phyloP scores from a whole-genome alignment of 202 grass and related monocot species.

The Sporobolus alterniflorus region DNA sequence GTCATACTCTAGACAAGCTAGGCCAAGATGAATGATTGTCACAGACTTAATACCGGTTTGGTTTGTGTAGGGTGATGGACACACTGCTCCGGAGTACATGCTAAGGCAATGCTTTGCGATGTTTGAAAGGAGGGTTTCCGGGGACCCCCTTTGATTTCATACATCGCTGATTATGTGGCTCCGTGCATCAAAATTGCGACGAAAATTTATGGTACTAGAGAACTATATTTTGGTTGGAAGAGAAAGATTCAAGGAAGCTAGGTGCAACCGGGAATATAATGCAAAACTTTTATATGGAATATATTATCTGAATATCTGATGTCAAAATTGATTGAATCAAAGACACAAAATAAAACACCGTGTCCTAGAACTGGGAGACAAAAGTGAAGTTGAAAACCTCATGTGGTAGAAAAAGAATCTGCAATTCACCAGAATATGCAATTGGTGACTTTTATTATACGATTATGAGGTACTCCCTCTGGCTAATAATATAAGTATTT shows the following conservation, averaged over 20 bases:
- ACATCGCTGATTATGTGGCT: background rate
- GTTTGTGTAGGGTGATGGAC: constrained; percentile 42
- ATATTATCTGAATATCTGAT: too few species aligned
- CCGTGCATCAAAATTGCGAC: background rate
- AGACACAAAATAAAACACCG: too few species aligned
- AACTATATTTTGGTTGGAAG: background rate
- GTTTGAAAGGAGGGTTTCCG: constrained; percentile 46
- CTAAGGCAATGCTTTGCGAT: constrained; percentile 49
- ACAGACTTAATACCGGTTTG: background rate
- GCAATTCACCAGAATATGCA: too few species aligned
- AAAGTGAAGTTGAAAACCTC: too few species aligned
- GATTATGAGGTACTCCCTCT: too few species aligned
- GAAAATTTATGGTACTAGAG: background rate
- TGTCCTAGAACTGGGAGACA: too few species aligned
- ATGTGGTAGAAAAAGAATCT: too few species aligned
- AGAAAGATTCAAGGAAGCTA: background rate
- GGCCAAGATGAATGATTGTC: background rate
- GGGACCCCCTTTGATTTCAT: constrained; percentile 5
- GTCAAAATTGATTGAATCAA: too few species aligned
- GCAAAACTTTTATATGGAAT: too few species aligned
- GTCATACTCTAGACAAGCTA: too few species aligned
- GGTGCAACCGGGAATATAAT: background rate
- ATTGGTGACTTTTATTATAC: too few species aligned
- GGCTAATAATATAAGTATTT: too few species aligned
- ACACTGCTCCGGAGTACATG: constrained; percentile 64